A percentile compares a stretch with the other conserved stretches of the same genome.
Evolutionary conservation across 2,329 filamentous ascomycete genomes (phyloP).

Genomic region (Penicillium sp.): DNA sequence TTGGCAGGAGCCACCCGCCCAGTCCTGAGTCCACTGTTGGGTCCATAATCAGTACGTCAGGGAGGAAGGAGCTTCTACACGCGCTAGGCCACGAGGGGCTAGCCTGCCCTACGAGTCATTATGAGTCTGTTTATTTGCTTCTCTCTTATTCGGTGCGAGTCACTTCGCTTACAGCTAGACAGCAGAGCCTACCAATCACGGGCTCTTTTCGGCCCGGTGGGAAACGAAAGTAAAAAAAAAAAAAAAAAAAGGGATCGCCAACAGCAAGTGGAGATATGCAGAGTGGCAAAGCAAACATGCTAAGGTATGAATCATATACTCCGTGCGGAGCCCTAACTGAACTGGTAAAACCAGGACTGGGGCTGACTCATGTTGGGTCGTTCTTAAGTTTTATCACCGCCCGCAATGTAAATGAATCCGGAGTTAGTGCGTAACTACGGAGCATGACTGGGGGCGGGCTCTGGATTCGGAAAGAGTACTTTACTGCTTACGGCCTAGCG

Average conservation of each 20-base stretch:
- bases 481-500: no score
- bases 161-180: not conserved
- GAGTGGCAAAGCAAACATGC: not conserved
- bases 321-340: not conserved
- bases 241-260: not conserved
- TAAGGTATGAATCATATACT: not conserved
- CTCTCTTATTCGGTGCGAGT: not conserved
- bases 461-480: no score
- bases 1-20: not conserved
- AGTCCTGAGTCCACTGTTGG: not conserved
- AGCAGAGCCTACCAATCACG: not conserved
- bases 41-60: not conserved
- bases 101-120: no score
- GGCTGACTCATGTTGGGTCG: not conserved
- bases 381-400: not conserved
- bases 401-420: no score
- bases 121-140: no score
- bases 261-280: not conserved
- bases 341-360: not conserved
- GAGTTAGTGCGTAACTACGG: not conserved
- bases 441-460: no score
- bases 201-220: not conserved
- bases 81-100: not conserved
- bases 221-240: no score
- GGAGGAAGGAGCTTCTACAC: not conserved